A percentile compares a stretch with the other conserved stretches of the same genome.
Evolutionary conservation across 306 rosid species (phyloP).

Genomic region (Prunus campanulata): DNA sequence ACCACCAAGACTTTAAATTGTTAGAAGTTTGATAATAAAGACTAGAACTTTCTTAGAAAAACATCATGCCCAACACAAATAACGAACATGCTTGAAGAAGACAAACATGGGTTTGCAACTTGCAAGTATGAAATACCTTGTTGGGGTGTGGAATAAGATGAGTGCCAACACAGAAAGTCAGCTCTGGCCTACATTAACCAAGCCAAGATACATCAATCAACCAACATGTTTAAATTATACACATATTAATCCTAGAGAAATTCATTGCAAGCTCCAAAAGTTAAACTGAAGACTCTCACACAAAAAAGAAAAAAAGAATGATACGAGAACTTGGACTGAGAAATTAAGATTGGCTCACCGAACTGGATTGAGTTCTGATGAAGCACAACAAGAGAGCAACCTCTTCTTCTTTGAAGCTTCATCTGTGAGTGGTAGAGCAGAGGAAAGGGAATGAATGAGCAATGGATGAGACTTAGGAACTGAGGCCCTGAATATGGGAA

Average conservation of each 20-base stretch:
- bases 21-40: background rate
- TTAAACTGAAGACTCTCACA: background rate
- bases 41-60: background rate
- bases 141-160: conserved; percentile 86
- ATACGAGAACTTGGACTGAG: too few species aligned
- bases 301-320: background rate
- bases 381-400: conserved; percentile 41
- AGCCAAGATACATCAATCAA: conserved; percentile 15
- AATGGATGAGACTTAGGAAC: conserved; percentile 47
- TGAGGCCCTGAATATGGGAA: conserved; percentile 50
- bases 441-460: conserved; percentile 34
- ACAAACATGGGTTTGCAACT: background rate
- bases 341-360: conserved; percentile 39
- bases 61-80: background rate
- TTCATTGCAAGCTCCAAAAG: background rate
- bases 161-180: conserved; percentile 70
- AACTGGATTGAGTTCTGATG: conserved; percentile 48
- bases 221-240: background rate
- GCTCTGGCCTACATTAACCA: conserved; percentile 54
- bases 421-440: conserved; percentile 22
- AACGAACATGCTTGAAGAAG: background rate
- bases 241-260: too few species aligned
- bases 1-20: conserved; percentile 28
- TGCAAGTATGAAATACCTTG: conserved; percentile 49
- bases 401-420: conserved; percentile 48